Evolutionary conservation across 2,329 filamentous ascomycete genomes (phyloP).

Genomic region (Cercospora zeae-maydis): DNA sequence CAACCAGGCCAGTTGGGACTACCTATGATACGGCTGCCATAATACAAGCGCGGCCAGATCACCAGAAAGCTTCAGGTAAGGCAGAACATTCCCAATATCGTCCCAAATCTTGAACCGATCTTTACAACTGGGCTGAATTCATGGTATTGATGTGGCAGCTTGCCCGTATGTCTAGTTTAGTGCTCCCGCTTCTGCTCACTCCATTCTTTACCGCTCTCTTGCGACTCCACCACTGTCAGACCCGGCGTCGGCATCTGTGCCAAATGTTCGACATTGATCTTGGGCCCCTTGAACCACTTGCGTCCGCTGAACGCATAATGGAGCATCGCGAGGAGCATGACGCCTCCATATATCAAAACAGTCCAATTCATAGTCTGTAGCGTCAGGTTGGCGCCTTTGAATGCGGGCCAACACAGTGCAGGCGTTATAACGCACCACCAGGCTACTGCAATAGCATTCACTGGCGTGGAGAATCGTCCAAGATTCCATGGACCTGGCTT

Average conservation of each 20-base stretch:
- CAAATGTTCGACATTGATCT: slow-evolving; percentile 32
- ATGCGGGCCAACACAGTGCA: slow-evolving; percentile 34
- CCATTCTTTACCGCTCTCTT: background rate
- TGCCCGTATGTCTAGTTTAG: background rate
- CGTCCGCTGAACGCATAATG: slow-evolving; percentile 32
- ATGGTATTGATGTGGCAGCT: too few species aligned
- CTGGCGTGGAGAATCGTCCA: slow-evolving; percentile 30
- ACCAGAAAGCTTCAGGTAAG: too few species aligned
- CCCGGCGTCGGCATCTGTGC: slow-evolving; percentile 1
- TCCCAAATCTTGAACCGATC: too few species aligned
- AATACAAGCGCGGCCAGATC: too few species aligned
- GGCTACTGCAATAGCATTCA: slow-evolving; percentile 30
- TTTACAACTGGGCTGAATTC: too few species aligned
- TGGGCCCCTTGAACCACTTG: slow-evolving; percentile 38
- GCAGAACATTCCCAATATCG: too few species aligned
- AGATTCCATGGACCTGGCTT: slow-evolving; percentile 35
- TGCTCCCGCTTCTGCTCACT: background rate
- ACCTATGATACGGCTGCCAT: too few species aligned
- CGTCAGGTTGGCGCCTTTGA: slow-evolving; percentile 31
- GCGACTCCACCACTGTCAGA: background rate
- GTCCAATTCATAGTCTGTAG: slow-evolving; percentile 35
- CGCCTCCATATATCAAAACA: slow-evolving; percentile 31
- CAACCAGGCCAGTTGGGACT: too few species aligned
- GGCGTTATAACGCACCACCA: slow-evolving; percentile 35
- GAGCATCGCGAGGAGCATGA: slow-evolving; percentile 32